Percentiles rank a stretch among this genome's conserved stretches.
phyloP scores from a whole-genome alignment of 1,284 basidiomycete species.

The Leccinum pachyderme region DNA sequence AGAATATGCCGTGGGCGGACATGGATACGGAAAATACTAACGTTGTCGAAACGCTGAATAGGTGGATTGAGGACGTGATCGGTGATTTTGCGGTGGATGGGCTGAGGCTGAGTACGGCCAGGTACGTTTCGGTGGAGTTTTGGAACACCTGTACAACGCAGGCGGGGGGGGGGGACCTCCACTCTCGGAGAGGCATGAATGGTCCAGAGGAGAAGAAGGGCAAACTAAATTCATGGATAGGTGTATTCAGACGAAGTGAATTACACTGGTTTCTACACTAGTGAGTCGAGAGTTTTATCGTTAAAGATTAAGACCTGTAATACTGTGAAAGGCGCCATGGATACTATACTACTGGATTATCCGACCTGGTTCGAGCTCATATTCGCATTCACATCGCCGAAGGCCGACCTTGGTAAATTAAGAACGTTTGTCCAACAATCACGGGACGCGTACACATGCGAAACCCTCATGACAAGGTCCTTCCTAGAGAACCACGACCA shows the following conservation, averaged over 20 bases:
- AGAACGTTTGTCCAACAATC: slow-evolving; percentile 42
- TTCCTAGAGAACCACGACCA: slow-evolving; percentile 84
- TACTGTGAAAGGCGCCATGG: slow-evolving; percentile 36
- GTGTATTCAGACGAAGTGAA: slow-evolving; percentile 40
- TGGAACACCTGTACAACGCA: slow-evolving; percentile 62
- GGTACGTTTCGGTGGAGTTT: slow-evolving; percentile 60
- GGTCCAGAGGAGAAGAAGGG: not conserved
- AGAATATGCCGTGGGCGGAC: slow-evolving; percentile 61
- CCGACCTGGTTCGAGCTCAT: slow-evolving; percentile 64
- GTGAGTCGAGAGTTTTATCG: slow-evolving; percentile 25
- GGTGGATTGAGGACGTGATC: slow-evolving; percentile 60
- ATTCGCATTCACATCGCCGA: slow-evolving; percentile 51
- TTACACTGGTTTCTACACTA: slow-evolving; percentile 41
- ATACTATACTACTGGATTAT: slow-evolving; percentile 64
- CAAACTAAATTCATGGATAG: slow-evolving; percentile 21
- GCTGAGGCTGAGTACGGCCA: slow-evolving; percentile 48
- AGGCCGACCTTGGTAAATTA: slow-evolving; percentile 57
- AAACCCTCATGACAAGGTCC: slow-evolving; percentile 57
- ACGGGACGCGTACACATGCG: slow-evolving; percentile 46
- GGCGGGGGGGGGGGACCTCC: slow-evolving; percentile 73
- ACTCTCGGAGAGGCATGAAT: slow-evolving; percentile 69
- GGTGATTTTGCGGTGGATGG: slow-evolving; percentile 60
- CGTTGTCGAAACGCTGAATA: slow-evolving; percentile 52
- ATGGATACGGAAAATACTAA: slow-evolving; percentile 66
- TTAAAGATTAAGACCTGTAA: not conserved